Evolutionary conservation across 306 rosid genomes (phyloP), one percentile per base, ranked within the genome.

Genomic region (Biancaea sappan): DNA sequence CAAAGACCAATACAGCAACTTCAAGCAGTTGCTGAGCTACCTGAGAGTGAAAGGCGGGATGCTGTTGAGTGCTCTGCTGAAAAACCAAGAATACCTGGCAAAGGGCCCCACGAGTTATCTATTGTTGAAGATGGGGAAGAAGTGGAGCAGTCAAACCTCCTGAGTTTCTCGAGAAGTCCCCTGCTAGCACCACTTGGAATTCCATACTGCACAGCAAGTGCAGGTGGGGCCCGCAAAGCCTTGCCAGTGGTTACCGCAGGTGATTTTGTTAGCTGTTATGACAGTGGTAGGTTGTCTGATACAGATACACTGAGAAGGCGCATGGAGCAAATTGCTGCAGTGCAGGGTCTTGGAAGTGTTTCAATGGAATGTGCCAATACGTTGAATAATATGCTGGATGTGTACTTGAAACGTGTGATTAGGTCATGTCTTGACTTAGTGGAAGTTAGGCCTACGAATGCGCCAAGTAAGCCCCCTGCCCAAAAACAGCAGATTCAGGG

Each of bases 151-250:
- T 85, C 78, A 29, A 79, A 80, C 44, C 40, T 22, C 66, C 50
- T 69, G 63, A 85, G 22, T 76, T 89, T 88, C 80, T 69, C 86
- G 29, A 83, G 86, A 81, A 79, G 84, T 77, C 88, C 93, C 77
- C 76, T 94, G 50, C 80, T 75, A 81, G 97, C 98, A 51, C 98
- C 98, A 13, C 93, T 94, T 29, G 98, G 98, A 74, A 88, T 94
- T 77, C 98, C 97, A 1, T 80, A 83, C 48, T 88, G 87, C 80
- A 56, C 93, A 38, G 90, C 93, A 69, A 88, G 97, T 54, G 83
- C 87, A 29, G 97, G 97, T 80, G 97, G 96, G 88, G 79, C 95
- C 87, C 90, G 82, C 82, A 91, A 86, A 75, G 77, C 92, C 46
- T 47, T 84, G 65, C 88, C 95, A 2, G 82, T 80, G 54, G 86